Conservation (phyloP, 495 filamentous ascomycete species). For the Pseudoneurospora amorphoporcata region DNA sequence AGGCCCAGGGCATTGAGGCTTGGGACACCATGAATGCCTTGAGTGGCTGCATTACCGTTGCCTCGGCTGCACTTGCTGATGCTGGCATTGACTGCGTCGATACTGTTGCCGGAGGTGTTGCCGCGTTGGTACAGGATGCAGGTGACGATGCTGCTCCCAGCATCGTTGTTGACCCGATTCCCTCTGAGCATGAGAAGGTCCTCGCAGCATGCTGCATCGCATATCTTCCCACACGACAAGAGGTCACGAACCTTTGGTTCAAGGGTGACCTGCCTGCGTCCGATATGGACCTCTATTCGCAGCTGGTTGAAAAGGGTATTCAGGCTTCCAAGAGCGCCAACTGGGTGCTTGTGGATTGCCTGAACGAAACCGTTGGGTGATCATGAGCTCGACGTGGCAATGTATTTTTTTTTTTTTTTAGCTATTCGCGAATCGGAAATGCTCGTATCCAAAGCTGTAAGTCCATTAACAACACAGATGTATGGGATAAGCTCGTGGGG, state of each 20-base stretch:
- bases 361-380: constrained; percentile 27
- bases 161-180: constrained; percentile 74
- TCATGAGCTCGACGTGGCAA: neutral
- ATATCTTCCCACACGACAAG: constrained; percentile 78
- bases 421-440: neutral
- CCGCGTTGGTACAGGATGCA: constrained; percentile 54
- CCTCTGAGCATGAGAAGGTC: constrained; percentile 68
- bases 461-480: neutral
- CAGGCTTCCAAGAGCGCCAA: constrained; percentile 33
- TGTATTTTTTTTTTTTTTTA: neutral
- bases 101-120: constrained; percentile 78
- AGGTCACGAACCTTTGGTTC: constrained; percentile 88
- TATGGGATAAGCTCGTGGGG: neutral
- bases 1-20: constrained; percentile 48
- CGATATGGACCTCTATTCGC: constrained; percentile 29
- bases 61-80: constrained; percentile 90
- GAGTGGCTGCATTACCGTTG: constrained; percentile 85
- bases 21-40: constrained; percentile 75
- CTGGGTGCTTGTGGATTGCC: constrained; percentile 28
- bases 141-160: constrained; percentile 26
- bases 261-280: constrained; percentile 52
- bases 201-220: constrained; percentile 78
- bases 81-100: constrained; percentile 95
- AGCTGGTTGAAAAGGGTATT: constrained; percentile 33
- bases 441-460: neutral